These are phyloP conservation scores for Schoenoplectus tabernaemontani DNA, from an alignment of 202 grass and related monocot genomes.

Conservation along the genomic window DNA sequence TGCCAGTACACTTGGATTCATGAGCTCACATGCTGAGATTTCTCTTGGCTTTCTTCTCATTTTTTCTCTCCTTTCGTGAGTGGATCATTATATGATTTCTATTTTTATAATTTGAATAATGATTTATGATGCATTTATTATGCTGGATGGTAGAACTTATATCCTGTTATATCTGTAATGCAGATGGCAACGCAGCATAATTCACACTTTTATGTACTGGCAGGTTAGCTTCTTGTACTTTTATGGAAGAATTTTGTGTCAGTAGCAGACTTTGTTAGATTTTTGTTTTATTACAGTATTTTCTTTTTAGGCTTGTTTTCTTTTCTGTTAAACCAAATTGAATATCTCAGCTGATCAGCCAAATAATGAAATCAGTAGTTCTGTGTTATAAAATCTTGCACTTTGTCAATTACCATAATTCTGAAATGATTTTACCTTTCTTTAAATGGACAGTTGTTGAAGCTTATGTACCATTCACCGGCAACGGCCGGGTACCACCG, in stretches of 20 bases:
- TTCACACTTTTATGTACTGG: slow-evolving; percentile 99
- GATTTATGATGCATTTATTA: neutral
- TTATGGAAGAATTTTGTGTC: neutral
- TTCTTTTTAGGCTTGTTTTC: no score
- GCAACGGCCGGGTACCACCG: slow-evolving; percentile 66
- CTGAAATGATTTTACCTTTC: neutral
- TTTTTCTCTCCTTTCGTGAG: slow-evolving; percentile 82
- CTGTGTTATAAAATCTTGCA: neutral
- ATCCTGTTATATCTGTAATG: slow-evolving; percentile 36
- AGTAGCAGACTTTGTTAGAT: neutral
- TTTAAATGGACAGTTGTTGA: slow-evolving; percentile 52
- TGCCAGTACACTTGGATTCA: slow-evolving; percentile 45
- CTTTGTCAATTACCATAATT: neutral
- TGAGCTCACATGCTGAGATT: slow-evolving; percentile 83
- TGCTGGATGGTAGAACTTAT: neutral
- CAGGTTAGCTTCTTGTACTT: slow-evolving; percentile 38
- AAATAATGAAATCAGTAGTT: neutral
- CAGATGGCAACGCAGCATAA: slow-evolving; percentile 77
- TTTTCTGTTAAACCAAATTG: neutral
- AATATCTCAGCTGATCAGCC: neutral
- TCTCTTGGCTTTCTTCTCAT: slow-evolving; percentile 81
- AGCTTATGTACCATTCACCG: slow-evolving; percentile 90
- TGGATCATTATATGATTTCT: slow-evolving; percentile 30
- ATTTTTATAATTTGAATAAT: neutral
- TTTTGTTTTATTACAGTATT: neutral